Percentiles rank a stretch among this genome's conserved stretches.
Conservation (phyloP, 2,329 filamentous ascomycete genomes). For the Arthrobotrys sphaeroides region DNA sequence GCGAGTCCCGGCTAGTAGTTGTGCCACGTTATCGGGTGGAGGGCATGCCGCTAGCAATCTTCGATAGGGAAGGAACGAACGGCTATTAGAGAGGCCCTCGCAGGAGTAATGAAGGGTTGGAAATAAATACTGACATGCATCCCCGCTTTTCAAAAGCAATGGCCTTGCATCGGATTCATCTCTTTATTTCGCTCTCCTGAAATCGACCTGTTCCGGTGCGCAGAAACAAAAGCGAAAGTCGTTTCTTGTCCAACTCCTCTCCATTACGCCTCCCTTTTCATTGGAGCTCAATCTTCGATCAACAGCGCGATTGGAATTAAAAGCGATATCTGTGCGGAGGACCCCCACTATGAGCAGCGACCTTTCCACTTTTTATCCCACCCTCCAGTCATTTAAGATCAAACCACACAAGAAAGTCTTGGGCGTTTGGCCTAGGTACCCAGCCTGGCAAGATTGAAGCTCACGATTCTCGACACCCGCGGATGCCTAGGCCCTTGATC, state of each 20-base stretch:
- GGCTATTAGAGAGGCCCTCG: slow-evolving; percentile 18
- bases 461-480: slow-evolving; percentile 14
- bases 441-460: slow-evolving; percentile 4
- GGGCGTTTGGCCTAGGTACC: slow-evolving; percentile 2
- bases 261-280: slow-evolving; percentile 28
- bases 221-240: slow-evolving; percentile 44
- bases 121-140: slow-evolving; percentile 52
- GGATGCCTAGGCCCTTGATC: slow-evolving; percentile 8
- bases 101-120: slow-evolving; percentile 28
- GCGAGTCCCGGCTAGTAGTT: slow-evolving; percentile 45
- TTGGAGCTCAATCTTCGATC: slow-evolving; percentile 38
- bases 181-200: slow-evolving; percentile 44
- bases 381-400: slow-evolving; percentile 21
- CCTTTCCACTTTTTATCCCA: slow-evolving; percentile 43
- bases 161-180: slow-evolving; percentile 35
- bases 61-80: slow-evolving; percentile 40
- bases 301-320: slow-evolving; percentile 44
- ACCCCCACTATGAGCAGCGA: slow-evolving; percentile 51
- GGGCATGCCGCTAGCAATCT: slow-evolving; percentile 46
- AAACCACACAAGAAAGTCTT: slow-evolving; percentile 36
- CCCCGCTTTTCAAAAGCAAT: slow-evolving; percentile 52
- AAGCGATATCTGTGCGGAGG: slow-evolving; percentile 53
- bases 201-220: slow-evolving; percentile 41
- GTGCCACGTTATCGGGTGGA: slow-evolving; percentile 53
- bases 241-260: slow-evolving; percentile 10